These are phyloP conservation scores for Arctostaphylos glauca DNA, from an alignment of 148 eudicot genomes.

Conservation along the genomic window DNA sequence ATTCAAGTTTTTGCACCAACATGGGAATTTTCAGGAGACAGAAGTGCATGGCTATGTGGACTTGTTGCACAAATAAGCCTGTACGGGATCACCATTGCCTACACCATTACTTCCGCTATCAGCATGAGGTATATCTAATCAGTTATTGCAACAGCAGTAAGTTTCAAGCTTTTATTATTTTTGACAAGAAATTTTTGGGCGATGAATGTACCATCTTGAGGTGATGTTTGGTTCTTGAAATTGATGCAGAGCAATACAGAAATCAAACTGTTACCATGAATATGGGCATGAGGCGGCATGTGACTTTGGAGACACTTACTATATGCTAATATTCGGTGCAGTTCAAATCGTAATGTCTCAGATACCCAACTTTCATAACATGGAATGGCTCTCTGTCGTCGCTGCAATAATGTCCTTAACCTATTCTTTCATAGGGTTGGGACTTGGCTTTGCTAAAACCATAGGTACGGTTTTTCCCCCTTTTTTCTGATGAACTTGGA, in stretches of 20 bases:
- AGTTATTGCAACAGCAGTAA: background rate
- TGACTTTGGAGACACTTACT: slow-evolving; percentile 36
- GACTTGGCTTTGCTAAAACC: slow-evolving; percentile 42
- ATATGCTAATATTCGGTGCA: slow-evolving; percentile 53
- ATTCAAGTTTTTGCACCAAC: background rate
- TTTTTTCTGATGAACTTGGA: background rate
- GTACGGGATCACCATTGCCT: slow-evolving; percentile 60
- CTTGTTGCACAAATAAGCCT: slow-evolving; percentile 45
- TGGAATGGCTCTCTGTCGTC: slow-evolving; percentile 57
- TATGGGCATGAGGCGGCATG: slow-evolving; percentile 51
- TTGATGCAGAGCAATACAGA: slow-evolving; percentile 51
- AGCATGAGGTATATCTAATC: slow-evolving; percentile 53
- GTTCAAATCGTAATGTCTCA: slow-evolving; percentile 55
- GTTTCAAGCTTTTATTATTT: background rate
- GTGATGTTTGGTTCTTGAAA: slow-evolving; percentile 3
- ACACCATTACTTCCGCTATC: slow-evolving; percentile 66
- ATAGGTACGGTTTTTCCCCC: slow-evolving; percentile 33
- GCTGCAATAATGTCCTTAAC: slow-evolving; percentile 65
- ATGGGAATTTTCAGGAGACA: slow-evolving; percentile 42
- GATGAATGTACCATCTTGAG: background rate
- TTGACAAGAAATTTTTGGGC: background rate
- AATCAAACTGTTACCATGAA: slow-evolving; percentile 56
- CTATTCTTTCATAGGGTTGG: slow-evolving; percentile 52
- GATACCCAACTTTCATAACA: slow-evolving; percentile 58
- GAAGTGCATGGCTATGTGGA: slow-evolving; percentile 49